Evolutionary conservation across 371 early-diverging fungal species (phyloP), one percentile per base, ranked within the genome.

Genomic region (Mycotypha africana): DNA sequence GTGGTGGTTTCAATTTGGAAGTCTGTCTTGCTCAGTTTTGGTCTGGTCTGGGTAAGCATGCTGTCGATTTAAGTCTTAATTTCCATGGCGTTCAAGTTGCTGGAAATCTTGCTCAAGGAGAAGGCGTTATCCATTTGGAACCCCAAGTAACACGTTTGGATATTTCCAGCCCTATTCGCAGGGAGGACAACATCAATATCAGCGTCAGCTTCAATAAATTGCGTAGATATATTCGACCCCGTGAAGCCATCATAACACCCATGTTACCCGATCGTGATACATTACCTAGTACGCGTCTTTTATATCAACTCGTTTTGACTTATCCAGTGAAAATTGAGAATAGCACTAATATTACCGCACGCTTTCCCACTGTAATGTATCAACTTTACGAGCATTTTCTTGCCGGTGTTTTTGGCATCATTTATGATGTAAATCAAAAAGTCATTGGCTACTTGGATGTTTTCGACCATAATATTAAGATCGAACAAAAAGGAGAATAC

Each of bases 401-500:
- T 38, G 67, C 70, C 23, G 75, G 75, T 42, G 68, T 79, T 0
- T 64, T 72, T 42, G 78, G 77, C 62, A 78, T 65, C 39, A 62
- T 81, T n/a, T 76, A 77, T 32, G 80, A 81, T 51, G 60, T 65
- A 12, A 72, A 79, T 46, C 78, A 86, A 64, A 79, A 82, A 53
- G 70, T 80, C 4, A 49, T 90, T 9, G 79, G 72, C 0, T 69
- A 76, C 19, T 70, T 87, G 26, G 91, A 88, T 64, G 79, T 88
- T 15, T 92, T 90, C 60, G 62, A 87, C 21, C 84, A 84, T 44
- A 51, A 57, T 2, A 58, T 88, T 42, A 84, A 85, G 46, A 55
- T 93, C n/a, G 62, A 70, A 22, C 65, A 53, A 49, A 86, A 89
- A 68, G 95, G 96, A 12, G 92, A 88, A 26, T 94, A 94, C 58